Percentiles rank a stretch among this genome's conserved stretches.
phyloP scores from a whole-genome alignment of 2,329 filamentous ascomycete genomes.

The Seiridium unicorne region DNA sequence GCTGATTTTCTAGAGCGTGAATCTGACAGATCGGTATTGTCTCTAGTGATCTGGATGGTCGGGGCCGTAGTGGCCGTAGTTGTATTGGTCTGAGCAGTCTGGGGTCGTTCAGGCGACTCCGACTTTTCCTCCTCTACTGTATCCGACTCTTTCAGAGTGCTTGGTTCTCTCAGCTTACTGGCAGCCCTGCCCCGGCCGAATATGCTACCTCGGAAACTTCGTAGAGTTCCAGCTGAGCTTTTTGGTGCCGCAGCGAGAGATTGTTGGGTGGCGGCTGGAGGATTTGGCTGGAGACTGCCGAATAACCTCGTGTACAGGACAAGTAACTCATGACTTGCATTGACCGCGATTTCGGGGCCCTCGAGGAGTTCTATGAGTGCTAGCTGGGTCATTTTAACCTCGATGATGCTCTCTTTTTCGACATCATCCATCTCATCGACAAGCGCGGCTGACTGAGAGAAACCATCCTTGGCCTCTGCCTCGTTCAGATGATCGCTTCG shows the following conservation, averaged over 20 bases:
- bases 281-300: conserved; percentile 46
- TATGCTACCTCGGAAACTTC: conserved; percentile 71
- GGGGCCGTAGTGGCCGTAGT: conserved; percentile 59
- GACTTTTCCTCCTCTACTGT: conserved; percentile 24
- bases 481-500: conserved; percentile 68
- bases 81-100: conserved; percentile 41
- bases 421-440: conserved; percentile 79
- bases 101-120: conserved; percentile 33
- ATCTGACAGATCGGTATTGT: conserved; percentile 46
- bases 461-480: conserved; percentile 36
- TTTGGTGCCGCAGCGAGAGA: conserved; percentile 54
- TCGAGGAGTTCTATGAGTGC: conserved; percentile 80
- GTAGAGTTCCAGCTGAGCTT: conserved; percentile 68
- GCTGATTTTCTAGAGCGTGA: conserved; percentile 32
- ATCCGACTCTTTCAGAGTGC: conserved; percentile 21
- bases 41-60: conserved; percentile 74
- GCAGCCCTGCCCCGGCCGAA: conserved; percentile 58
- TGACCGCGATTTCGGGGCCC: conserved; percentile 81
- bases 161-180: conserved; percentile 34
- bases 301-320: conserved; percentile 81
- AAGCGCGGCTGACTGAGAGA: conserved; percentile 41
- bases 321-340: conserved; percentile 81
- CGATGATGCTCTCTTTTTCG: conserved; percentile 85
- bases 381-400: conserved; percentile 94
- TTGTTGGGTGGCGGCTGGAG: conserved; percentile 34